Percentiles rank a stretch among this genome's conserved stretches.
These are phyloP conservation scores for Pythium vanterpoolii DNA, from an alignment of 352 stramenopile genomes.

Conservation along the genomic window DNA sequence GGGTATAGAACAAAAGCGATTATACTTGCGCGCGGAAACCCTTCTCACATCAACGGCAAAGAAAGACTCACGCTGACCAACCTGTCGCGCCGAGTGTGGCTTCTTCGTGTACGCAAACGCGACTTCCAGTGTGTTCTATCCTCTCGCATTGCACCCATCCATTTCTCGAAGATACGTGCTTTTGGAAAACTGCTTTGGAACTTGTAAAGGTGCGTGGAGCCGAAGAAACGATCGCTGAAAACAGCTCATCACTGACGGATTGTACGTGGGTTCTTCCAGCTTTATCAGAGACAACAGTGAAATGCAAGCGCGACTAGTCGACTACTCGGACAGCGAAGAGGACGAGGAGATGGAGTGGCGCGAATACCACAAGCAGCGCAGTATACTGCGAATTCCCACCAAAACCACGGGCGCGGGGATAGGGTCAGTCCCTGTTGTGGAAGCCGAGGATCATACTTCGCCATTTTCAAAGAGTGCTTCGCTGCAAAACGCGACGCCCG, in stretches of 20 bases:
- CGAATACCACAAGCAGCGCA: slow-evolving; percentile 31
- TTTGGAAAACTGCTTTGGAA: background rate
- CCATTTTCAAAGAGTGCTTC: background rate
- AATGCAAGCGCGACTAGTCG: slow-evolving; percentile 31
- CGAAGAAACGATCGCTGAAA: background rate
- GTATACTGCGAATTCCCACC: slow-evolving; percentile 18
- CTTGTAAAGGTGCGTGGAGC: background rate
- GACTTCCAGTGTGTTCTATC: background rate
- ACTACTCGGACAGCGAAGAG: slow-evolving; percentile 54
- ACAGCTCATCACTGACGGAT: background rate
- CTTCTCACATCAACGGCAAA: slow-evolving; percentile 17
- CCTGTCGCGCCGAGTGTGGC: background rate
- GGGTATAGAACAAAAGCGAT: background rate
- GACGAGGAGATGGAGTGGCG: slow-evolving; percentile 35
- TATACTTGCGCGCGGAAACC: slow-evolving; percentile 21
- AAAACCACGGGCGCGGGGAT: background rate
- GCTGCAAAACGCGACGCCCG: background rate
- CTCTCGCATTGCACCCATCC: background rate
- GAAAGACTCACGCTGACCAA: background rate
- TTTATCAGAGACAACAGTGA: background rate
- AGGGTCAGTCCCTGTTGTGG: too few relatives aligned
- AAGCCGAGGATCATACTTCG: background rate
- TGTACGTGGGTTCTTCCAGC: background rate
- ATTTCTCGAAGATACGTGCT: background rate
- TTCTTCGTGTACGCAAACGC: background rate